Conservation (phyloP, 2,329 filamentous ascomycete species). For the Alternaria viburni region DNA sequence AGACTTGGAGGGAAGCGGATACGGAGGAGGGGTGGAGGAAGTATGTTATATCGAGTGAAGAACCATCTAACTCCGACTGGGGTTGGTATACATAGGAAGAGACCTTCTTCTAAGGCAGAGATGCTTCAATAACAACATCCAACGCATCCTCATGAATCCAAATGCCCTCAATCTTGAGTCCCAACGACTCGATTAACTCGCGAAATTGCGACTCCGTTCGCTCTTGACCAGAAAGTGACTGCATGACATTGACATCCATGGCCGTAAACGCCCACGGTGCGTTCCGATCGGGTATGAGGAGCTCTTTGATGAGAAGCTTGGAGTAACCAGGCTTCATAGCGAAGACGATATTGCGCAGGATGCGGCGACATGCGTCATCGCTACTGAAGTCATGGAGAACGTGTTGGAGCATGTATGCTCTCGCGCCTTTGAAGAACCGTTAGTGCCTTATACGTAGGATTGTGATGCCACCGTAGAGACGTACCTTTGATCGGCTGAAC, state of each 20-base stretch:
- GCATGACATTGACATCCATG: background rate
- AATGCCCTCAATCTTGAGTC: background rate
- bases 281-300: background rate
- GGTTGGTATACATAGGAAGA: background rate
- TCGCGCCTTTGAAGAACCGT: fast-evolving
- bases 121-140: background rate
- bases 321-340: background rate
- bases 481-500: background rate
- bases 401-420: background rate
- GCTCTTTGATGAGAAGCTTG: background rate
- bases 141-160: background rate
- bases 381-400: background rate
- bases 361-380: background rate
- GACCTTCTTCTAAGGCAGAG: background rate
- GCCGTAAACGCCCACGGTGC: background rate
- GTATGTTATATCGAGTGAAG: background rate
- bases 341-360: background rate
- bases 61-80: fast-evolving
- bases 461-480: fast-evolving
- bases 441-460: background rate
- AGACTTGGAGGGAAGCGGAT: constrained; percentile 9
- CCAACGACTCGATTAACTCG: background rate
- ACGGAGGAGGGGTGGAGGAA: constrained; percentile 14
- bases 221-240: background rate
- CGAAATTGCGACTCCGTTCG: background rate